phyloP scores from a whole-genome alignment of 148 eudicot genomes.

The Silene conica region DNA sequence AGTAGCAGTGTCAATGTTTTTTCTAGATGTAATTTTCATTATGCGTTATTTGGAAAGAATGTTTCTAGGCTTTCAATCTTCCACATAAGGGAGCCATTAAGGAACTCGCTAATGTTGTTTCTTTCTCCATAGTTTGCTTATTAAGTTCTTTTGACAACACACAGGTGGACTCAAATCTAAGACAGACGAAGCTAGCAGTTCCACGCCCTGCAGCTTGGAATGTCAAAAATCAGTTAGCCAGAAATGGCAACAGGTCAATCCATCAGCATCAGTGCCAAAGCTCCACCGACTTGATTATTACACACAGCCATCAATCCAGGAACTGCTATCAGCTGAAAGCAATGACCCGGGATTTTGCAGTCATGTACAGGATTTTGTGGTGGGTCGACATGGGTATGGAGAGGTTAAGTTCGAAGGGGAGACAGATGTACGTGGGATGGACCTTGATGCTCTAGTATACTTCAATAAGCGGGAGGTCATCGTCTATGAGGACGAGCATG shows the following conservation, averaged over 20 bases:
- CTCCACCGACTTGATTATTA: slow-evolving; percentile 47
- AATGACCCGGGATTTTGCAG: slow-evolving; percentile 47
- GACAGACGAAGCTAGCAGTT: slow-evolving; percentile 15
- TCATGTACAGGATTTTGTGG: slow-evolving; percentile 63
- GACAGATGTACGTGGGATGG: slow-evolving; percentile 51
- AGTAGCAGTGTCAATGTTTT: too few relatives aligned
- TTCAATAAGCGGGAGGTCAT: slow-evolving; percentile 51
- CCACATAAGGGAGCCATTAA: too few relatives aligned
- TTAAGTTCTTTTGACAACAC: too few relatives aligned
- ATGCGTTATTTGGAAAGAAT: too few relatives aligned
- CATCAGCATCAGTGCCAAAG: slow-evolving; percentile 42
- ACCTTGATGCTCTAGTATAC: slow-evolving; percentile 43
- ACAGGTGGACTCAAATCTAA: slow-evolving; percentile 4
- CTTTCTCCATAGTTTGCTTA: too few relatives aligned
- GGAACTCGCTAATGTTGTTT: too few relatives aligned
- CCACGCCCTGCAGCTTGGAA: background rate
- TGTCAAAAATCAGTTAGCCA: background rate
- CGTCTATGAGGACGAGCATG: slow-evolving; percentile 46
- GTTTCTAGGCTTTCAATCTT: too few relatives aligned
- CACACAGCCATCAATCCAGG: slow-evolving; percentile 45
- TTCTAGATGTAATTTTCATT: too few relatives aligned
- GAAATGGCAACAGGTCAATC: background rate
- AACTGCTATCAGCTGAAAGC: slow-evolving; percentile 42
- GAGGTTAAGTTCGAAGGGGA: slow-evolving; percentile 59
- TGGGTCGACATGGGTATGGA: slow-evolving; percentile 67